phyloP scores from a whole-genome alignment of 148 eudicot genomes.

The Limonium bicolor region DNA sequence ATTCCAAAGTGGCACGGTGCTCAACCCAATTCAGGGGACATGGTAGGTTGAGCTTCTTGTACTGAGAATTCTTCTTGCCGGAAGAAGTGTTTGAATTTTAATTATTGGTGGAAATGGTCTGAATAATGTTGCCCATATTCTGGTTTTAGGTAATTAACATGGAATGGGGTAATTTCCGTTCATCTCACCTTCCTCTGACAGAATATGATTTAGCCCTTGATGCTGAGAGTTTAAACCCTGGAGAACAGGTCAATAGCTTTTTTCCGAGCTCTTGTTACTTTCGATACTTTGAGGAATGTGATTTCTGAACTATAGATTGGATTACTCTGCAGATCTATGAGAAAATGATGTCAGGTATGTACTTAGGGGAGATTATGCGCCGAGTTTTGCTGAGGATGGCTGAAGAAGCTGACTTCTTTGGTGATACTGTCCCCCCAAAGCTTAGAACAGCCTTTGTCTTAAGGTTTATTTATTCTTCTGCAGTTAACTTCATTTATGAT shows the following conservation, averaged over 20 bases:
- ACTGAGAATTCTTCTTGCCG: background rate
- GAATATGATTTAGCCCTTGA: conserved; percentile 9
- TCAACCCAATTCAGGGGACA: conserved; percentile 6
- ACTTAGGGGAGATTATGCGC: conserved; percentile 10
- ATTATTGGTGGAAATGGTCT: background rate
- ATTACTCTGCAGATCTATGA: conserved; percentile 7
- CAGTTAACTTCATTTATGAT: background rate
- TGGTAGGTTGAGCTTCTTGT: background rate
- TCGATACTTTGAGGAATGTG: background rate
- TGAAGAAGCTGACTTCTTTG: conserved; percentile 10
- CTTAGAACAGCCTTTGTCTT: conserved; percentile 1
- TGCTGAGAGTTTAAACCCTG: conserved; percentile 12
- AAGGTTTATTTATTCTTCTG: conserved; percentile 2
- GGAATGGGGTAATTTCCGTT: conserved; percentile 14
- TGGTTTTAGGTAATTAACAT: conserved; percentile 7
- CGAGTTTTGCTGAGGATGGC: conserved; percentile 8
- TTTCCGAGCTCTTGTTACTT: background rate
- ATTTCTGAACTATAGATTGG: background rate
- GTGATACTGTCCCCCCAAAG: conserved; percentile 3
- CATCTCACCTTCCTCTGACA: conserved; percentile 9
- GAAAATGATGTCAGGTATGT: conserved; percentile 13
- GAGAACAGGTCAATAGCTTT: conserved; percentile 8
- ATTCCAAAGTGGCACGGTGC: conserved; percentile 10
- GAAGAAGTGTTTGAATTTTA: background rate
- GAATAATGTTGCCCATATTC: background rate